These are phyloP conservation scores for Xylariaceae sp. DNA, from an alignment of 2,329 filamentous ascomycete species.

Conservation along the genomic window DNA sequence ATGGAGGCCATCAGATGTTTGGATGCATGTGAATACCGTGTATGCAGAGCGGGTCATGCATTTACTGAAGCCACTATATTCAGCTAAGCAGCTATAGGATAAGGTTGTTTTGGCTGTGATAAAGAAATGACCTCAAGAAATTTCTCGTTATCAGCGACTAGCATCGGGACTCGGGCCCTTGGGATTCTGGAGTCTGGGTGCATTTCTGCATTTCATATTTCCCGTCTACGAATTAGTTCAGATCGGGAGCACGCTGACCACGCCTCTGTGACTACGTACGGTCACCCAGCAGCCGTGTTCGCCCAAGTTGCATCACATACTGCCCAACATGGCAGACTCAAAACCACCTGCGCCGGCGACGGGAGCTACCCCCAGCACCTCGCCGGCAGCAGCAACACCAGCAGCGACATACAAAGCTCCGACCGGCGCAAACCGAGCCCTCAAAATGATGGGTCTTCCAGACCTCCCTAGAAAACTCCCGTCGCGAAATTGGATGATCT, in stretches of 20 bases:
- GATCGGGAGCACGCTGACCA: not conserved
- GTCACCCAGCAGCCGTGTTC: not conserved
- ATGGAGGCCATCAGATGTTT: too few species aligned
- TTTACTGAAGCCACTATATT: too few species aligned
- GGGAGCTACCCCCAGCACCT: not conserved
- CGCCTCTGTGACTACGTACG: not conserved
- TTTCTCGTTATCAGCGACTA: not conserved
- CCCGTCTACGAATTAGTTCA: not conserved
- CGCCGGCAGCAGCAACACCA: not conserved
- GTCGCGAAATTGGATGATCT: slow-evolving; percentile 97
- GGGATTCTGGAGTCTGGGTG: not conserved
- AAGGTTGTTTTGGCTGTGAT: too few species aligned
- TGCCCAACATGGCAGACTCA: slow-evolving; percentile 20
- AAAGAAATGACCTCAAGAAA: not conserved
- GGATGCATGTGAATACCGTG: too few species aligned
- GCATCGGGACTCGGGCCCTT: not conserved
- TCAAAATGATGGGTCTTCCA: slow-evolving; percentile 79
- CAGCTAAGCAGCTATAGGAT: too few species aligned
- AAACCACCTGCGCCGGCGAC: slow-evolving; percentile 10
- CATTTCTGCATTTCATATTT: not conserved
- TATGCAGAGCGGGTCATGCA: too few species aligned
- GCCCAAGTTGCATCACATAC: not conserved
- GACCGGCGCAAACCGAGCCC: slow-evolving; percentile 63
- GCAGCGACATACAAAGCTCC: slow-evolving; percentile 37
- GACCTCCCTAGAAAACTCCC: slow-evolving; percentile 79